Evolutionary conservation across 2,329 filamentous ascomycete genomes (phyloP).

Genomic region (Xylariales sp.): DNA sequence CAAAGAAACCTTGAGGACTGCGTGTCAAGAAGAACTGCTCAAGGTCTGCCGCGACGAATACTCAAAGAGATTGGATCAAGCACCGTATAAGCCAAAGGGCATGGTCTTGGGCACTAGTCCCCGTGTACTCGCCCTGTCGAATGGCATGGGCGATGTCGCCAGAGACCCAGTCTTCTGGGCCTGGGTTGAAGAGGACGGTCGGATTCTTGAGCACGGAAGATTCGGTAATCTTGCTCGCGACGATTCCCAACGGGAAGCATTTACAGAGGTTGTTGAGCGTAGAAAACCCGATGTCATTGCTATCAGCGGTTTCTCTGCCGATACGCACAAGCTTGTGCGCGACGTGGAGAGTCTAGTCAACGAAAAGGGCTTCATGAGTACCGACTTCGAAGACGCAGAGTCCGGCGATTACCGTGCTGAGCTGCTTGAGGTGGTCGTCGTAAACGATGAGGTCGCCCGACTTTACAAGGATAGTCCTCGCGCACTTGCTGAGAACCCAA

Average conservation of each 20-base stretch:
- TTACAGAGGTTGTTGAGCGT: slow-evolving; percentile 74
- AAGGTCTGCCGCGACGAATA: slow-evolving; percentile 85
- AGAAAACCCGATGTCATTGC: slow-evolving; percentile 86
- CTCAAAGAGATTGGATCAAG: slow-evolving; percentile 85
- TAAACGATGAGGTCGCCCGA: slow-evolving; percentile 96
- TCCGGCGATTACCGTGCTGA: slow-evolving; percentile 71
- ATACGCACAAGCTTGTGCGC: slow-evolving; percentile 77
- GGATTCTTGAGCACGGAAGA: slow-evolving; percentile 83
- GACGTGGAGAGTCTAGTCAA: slow-evolving; percentile 75
- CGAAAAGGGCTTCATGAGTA: slow-evolving; percentile 70
- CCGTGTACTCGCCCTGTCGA: slow-evolving; percentile 80
- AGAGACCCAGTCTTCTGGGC: slow-evolving; percentile 86
- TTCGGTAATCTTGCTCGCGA: slow-evolving; percentile 72
- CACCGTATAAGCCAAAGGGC: slow-evolving; percentile 90
- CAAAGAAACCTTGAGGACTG: slow-evolving; percentile 88
- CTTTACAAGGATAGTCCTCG: slow-evolving; percentile 89
- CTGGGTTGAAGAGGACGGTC: slow-evolving; percentile 88
- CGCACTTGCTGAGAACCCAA: slow-evolving; percentile 74
- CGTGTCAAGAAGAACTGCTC: slow-evolving; percentile 90
- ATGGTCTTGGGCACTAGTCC: slow-evolving; percentile 85
- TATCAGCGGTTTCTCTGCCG: slow-evolving; percentile 82
- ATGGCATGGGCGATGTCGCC: slow-evolving; percentile 67
- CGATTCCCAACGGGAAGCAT: slow-evolving; percentile 61
- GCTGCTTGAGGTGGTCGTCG: slow-evolving; percentile 79
- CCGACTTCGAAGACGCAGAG: slow-evolving; percentile 78